These are phyloP conservation scores for Pichia manshurica DNA, from an alignment of 805 yeast species.

Conservation along the genomic window DNA sequence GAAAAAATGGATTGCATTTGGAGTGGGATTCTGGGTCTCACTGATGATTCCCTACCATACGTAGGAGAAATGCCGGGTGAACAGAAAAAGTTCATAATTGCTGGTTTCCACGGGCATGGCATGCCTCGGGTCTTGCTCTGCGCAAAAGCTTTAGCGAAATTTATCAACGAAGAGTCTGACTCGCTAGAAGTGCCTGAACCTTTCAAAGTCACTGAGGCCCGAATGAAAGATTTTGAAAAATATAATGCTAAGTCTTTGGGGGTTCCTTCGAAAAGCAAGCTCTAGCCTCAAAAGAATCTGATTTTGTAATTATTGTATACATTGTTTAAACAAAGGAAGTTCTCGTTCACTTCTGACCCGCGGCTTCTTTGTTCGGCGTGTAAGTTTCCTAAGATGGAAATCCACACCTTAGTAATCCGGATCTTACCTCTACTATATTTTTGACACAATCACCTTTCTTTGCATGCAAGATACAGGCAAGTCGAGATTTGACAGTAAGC, in stretches of 20 bases:
- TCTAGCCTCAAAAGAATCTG: too few relatives aligned
- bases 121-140: slow-evolving; percentile 41
- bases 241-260: background rate
- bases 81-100: slow-evolving; percentile 32
- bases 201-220: slow-evolving; percentile 20
- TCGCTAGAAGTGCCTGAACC: slow-evolving; percentile 19
- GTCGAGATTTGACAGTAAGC: too few relatives aligned
- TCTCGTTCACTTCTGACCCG: too few relatives aligned
- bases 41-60: slow-evolving; percentile 36
- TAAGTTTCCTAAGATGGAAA: too few relatives aligned
- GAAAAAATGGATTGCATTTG: slow-evolving; percentile 29
- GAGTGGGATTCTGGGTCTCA: slow-evolving; percentile 44
- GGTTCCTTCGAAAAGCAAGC: background rate
- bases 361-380: too few relatives aligned
- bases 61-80: slow-evolving; percentile 36
- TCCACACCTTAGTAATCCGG: too few relatives aligned
- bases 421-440: too few relatives aligned
- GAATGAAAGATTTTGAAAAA: slow-evolving; percentile 13
- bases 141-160: slow-evolving; percentile 35
- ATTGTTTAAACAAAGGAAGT: background rate
- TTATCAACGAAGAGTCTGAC: slow-evolving; percentile 2
- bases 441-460: too few relatives aligned
- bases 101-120: slow-evolving; percentile 49
- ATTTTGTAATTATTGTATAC: too few relatives aligned
- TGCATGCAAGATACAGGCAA: too few relatives aligned